These are phyloP conservation scores for Trichoderma aggressivum DNA, from an alignment of 2,329 filamentous ascomycete species.

Conservation along the genomic window DNA sequence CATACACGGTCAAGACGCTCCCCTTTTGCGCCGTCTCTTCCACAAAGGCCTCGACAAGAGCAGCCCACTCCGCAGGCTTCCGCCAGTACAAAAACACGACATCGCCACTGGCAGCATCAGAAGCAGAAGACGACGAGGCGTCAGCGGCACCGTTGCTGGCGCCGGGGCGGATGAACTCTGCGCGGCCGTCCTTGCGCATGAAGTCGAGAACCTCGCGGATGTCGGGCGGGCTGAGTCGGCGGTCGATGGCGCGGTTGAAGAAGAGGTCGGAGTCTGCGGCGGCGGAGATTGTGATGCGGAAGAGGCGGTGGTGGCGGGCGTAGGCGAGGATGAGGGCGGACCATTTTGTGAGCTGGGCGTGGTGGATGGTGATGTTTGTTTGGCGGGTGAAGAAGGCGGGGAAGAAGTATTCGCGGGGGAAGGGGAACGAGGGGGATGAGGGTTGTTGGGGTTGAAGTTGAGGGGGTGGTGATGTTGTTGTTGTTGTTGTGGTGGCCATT, in stretches of 20 bases:
- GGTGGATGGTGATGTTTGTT: constrained; percentile 67
- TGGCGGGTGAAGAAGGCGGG: constrained; percentile 85
- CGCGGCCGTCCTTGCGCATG: constrained; percentile 57
- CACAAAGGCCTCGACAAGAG: constrained; percentile 71
- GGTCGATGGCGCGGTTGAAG: constrained; percentile 52
- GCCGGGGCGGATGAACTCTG: constrained; percentile 60
- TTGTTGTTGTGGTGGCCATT: background rate
- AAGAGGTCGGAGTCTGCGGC: constrained; percentile 56
- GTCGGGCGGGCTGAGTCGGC: constrained; percentile 49
- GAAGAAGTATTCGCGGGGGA: constrained; percentile 68
- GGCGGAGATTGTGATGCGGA: constrained; percentile 63
- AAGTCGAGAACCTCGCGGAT: constrained; percentile 57
- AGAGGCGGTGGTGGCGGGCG: constrained; percentile 74
- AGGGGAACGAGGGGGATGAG: constrained; percentile 40
- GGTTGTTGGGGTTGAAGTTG: constrained; percentile 17
- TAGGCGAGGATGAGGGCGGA: constrained; percentile 79
- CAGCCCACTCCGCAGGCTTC: constrained; percentile 87
- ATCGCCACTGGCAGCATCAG: constrained; percentile 29
- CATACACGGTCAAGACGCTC: constrained; percentile 86
- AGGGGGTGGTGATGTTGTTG: background rate
- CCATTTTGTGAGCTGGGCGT: constrained; percentile 81
- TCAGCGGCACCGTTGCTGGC: constrained; percentile 31
- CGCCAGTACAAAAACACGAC: constrained; percentile 79
- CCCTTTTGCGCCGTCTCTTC: constrained; percentile 88
- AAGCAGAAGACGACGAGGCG: background rate